A percentile compares a stretch with the other conserved stretches of the same genome.
Evolutionary conservation across 2,329 filamentous ascomycete genomes (phyloP).

Genomic region (Sporothrix phasma): DNA sequence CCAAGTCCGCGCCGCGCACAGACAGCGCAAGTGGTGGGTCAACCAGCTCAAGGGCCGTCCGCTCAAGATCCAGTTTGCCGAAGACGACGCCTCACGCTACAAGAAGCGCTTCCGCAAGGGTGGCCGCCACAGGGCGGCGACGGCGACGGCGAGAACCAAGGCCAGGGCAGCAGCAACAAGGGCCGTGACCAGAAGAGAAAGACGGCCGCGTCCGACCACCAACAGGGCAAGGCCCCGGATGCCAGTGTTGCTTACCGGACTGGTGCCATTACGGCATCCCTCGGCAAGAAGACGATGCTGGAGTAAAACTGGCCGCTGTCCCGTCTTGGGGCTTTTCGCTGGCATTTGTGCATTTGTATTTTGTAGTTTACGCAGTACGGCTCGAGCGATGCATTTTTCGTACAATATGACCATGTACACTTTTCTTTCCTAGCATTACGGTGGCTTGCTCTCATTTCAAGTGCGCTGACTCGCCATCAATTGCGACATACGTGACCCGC

Average conservation of each 20-base stretch:
- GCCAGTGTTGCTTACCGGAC: slow-evolving; percentile 54
- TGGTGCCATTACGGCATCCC: slow-evolving; percentile 65
- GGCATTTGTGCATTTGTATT: background rate
- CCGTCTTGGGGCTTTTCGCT: background rate
- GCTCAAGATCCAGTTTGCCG: slow-evolving; percentile 84
- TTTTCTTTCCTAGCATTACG: background rate
- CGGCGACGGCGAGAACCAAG: slow-evolving; percentile 18
- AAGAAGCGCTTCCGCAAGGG: slow-evolving; percentile 88
- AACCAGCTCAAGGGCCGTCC: slow-evolving; percentile 72
- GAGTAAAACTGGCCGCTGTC: too few species aligned
- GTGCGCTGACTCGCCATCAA: background rate
- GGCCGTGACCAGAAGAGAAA: slow-evolving; percentile 18
- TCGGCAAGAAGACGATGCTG: slow-evolving; percentile 76
- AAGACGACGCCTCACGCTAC: slow-evolving; percentile 80
- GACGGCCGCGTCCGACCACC: slow-evolving; percentile 4
- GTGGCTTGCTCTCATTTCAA: background rate
- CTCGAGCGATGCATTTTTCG: background rate
- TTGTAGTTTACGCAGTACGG: background rate
- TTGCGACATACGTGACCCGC: too few species aligned
- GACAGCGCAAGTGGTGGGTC: slow-evolving; percentile 68
- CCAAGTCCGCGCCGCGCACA: slow-evolving; percentile 33
- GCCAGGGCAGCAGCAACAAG: background rate
- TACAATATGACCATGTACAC: background rate
- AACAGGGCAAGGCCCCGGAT: slow-evolving; percentile 35
- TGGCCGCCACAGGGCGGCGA: slow-evolving; percentile 36